Base-by-base conservation (phyloP, 148 eudicot genomes). In the Arctostaphylos glauca region DNA sequence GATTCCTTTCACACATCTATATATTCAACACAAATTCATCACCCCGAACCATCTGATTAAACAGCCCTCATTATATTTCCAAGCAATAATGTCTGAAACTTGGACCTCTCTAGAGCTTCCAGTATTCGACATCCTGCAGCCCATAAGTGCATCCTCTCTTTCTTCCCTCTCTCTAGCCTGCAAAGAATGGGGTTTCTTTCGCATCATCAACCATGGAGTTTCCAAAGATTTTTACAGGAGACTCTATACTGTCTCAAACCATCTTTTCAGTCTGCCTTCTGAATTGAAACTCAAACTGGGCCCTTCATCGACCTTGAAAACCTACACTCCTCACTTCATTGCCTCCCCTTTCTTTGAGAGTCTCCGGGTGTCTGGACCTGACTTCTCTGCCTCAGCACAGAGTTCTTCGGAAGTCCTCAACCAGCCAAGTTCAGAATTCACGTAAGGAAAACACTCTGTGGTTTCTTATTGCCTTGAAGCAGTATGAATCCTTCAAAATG, bases 341-440 rank as follows among this genome's bases (percentile, higher is more conserved):
- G 97, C 97, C 76, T 93, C 97, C 47, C 93, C 97, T 86, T 93
- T 86, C 88, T 93, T 82, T 81, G 97, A 93, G 76, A 90, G 95
- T 68, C 88, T 93, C 38, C 84, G 91, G 54, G 88, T 93, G 76
- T 87, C 89, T 5, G 97, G 97, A 18, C 95, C 95, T 9, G 88
- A 89, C 79, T 89, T 92, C 84, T 91, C 86, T 79, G 87, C 89
- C 68, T 92, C 95, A 83, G 97, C 97, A 84, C 84, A 90, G 81
- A 88, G 85, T 75, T 91, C 93, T 77, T 85, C 86, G 0, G 81
- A 83, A 72, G 85, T 76, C 73, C 87, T 91, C 77, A 83, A 85
- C 81, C 88, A 59, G 25, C 81, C 84, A 41, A 84, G 83, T 84
- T 81, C 82, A 64, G 93, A 92, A 81, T 92, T 92, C 89, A 91